Conservation (phyloP, 495 filamentous ascomycete genomes). For the Aspergillus olivimuriae region DNA sequence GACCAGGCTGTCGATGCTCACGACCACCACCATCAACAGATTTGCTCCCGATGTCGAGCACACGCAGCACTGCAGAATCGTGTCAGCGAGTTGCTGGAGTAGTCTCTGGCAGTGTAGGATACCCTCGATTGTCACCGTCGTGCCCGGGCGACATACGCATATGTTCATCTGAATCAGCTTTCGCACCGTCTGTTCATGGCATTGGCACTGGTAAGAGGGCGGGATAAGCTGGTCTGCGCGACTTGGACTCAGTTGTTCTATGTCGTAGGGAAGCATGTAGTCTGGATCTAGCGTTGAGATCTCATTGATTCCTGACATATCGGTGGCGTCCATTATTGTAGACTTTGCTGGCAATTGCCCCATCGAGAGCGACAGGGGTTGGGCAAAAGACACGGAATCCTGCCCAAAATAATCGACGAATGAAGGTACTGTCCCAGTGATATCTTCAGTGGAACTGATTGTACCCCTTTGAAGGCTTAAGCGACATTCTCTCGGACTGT, state of each 20-base stretch:
- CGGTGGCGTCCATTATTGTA: too few species aligned
- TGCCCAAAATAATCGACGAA: too few species aligned
- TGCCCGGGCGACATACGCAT: constrained; percentile 10
- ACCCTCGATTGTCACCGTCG: constrained; percentile 22
- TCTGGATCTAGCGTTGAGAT: not conserved
- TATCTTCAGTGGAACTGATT: too few species aligned
- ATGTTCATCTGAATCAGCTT: constrained; percentile 17
- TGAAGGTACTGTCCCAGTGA: too few species aligned
- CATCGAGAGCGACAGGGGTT: too few species aligned
- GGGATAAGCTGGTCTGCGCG: not conserved
- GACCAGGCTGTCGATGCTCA: constrained; percentile 30
- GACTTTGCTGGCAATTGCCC: too few species aligned
- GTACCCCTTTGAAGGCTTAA: too few species aligned
- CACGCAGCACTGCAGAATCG: constrained; percentile 25
- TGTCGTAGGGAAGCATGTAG: constrained; percentile 2
- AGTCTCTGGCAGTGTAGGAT: constrained; percentile 25
- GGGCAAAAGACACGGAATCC: too few species aligned
- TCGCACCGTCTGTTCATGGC: constrained; percentile 14
- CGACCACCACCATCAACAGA: constrained; percentile 29
- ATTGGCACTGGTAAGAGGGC: constrained; percentile 14
- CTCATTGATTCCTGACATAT: too few species aligned
- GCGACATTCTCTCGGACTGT: too few species aligned
- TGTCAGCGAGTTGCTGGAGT: constrained; percentile 23
- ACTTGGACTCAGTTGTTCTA: constrained; percentile 3
- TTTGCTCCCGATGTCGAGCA: constrained; percentile 24